Conservation (phyloP, 2,329 filamentous ascomycete species). For the Leptosphaerulina australis region DNA sequence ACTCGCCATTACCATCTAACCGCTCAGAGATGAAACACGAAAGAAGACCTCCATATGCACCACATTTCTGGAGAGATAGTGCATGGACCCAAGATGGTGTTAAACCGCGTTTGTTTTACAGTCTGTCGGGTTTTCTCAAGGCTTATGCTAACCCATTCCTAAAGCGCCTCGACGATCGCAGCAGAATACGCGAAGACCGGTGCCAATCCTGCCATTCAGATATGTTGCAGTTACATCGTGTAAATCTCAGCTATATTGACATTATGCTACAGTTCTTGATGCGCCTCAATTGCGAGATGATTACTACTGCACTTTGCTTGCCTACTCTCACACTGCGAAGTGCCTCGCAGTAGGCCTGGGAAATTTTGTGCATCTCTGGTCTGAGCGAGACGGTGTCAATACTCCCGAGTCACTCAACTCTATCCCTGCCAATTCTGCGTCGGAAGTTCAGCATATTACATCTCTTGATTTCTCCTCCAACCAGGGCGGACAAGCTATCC, state of each 20-base stretch:
- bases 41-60: conserved; percentile 11
- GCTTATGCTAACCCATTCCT: conserved; percentile 15
- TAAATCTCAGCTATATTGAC: conserved; percentile 38
- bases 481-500: conserved; percentile 75
- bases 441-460: conserved; percentile 64
- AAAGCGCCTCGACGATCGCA: conserved; percentile 37
- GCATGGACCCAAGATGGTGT: conserved; percentile 49
- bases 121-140: conserved; percentile 20
- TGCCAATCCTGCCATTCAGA: conserved; percentile 80
- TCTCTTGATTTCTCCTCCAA: conserved; percentile 88
- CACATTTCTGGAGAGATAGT: conserved; percentile 50
- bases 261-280: conserved; percentile 72
- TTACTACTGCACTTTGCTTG: conserved; percentile 91
- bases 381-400: conserved; percentile 72
- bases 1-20: conserved; percentile 23
- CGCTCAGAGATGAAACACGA: conserved; percentile 10
- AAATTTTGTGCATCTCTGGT: conserved; percentile 85
- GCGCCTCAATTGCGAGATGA: conserved; percentile 90
- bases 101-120: conserved; percentile 40
- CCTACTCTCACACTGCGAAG: conserved; percentile 76
- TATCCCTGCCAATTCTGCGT: conserved; percentile 51
- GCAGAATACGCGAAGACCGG: conserved; percentile 43
- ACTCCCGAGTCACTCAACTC: conserved; percentile 60
- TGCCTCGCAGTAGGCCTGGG: conserved; percentile 85
- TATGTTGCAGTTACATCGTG: conserved; percentile 50